These are phyloP conservation scores for Porogramme epimiltina DNA, from an alignment of 1,284 basidiomycete genomes.

Conservation along the genomic window DNA sequence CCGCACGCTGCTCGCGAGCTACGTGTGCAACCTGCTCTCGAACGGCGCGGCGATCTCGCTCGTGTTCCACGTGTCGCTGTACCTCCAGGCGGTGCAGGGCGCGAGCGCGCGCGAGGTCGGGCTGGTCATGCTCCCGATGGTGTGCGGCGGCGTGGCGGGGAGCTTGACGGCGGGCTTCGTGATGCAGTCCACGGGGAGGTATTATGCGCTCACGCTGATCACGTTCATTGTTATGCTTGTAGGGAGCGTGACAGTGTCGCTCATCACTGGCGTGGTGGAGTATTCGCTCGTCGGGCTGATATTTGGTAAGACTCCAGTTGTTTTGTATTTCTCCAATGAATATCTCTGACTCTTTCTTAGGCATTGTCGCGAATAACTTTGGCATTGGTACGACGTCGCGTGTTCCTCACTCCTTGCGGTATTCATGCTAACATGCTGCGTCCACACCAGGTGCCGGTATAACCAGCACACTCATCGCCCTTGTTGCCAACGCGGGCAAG, in stretches of 20 bases:
- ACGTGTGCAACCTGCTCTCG: conserved; percentile 60
- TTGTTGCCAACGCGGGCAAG: conserved; percentile 63
- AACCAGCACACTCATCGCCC: conserved; percentile 58
- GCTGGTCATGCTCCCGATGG: conserved; percentile 49
- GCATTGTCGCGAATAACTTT: conserved; percentile 42
- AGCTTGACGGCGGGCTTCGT: conserved; percentile 52
- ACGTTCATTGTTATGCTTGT: conserved; percentile 41
- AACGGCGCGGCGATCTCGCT: conserved; percentile 45
- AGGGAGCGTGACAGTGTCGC: conserved; percentile 41
- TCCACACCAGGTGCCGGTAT: conserved; percentile 43
- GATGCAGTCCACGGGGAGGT: conserved; percentile 61
- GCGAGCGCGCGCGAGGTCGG: conserved; percentile 49
- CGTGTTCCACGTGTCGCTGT: conserved; percentile 58
- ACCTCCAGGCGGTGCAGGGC: conserved; percentile 55
- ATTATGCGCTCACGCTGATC: conserved; percentile 50
- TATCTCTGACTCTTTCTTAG: conserved; percentile 25
- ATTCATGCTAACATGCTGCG: not conserved
- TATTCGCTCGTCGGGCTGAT: conserved; percentile 41
- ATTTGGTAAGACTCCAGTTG: conserved; percentile 42
- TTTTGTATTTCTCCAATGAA: not conserved
- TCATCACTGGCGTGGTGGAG: conserved; percentile 41
- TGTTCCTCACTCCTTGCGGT: too few species aligned
- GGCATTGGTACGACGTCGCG: conserved; percentile 44
- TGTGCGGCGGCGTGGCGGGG: conserved; percentile 48
- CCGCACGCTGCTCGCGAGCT: conserved; percentile 51